A percentile compares a stretch with the other conserved stretches of the same genome.
Evolutionary conservation across 768 basidiomycete species (phyloP).

Genomic region (Astraeus odoratus): DNA sequence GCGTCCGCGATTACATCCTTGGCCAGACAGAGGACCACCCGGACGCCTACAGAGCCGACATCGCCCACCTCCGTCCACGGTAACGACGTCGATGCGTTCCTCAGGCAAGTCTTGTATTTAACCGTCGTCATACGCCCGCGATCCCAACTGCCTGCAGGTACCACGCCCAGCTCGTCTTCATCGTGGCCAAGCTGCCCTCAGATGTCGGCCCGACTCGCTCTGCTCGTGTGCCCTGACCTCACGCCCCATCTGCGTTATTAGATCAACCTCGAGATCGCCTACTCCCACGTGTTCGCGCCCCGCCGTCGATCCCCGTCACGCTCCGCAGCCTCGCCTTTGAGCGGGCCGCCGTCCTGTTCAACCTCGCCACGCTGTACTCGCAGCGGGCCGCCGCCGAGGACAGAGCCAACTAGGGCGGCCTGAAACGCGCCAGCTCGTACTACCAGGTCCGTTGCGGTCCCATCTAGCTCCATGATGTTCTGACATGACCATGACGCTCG

Average conservation of each 20-base stretch:
- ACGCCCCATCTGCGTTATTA: conserved; percentile 20
- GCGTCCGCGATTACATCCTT: conserved; percentile 62
- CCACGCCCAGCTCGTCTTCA: conserved; percentile 81
- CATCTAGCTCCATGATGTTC: conserved; percentile 40
- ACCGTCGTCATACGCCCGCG: not conserved
- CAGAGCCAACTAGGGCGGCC: conserved; percentile 66
- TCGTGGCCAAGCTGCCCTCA: conserved; percentile 76
- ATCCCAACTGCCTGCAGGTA: too few relatives aligned
- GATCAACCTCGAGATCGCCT: conserved; percentile 70
- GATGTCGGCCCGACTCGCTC: conserved; percentile 43
- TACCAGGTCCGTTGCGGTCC: conserved; percentile 50
- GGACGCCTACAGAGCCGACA: conserved; percentile 77
- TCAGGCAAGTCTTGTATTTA: conserved; percentile 44
- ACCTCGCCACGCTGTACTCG: conserved; percentile 81
- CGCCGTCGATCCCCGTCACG: conserved; percentile 49
- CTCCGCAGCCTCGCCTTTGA: conserved; percentile 76
- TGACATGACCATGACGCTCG: conserved; percentile 70
- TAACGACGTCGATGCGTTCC: conserved; percentile 39
- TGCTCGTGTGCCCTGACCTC: conserved; percentile 8
- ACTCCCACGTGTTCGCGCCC: conserved; percentile 61
- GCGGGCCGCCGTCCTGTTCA: conserved; percentile 71
- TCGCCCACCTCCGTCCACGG: conserved; percentile 54
- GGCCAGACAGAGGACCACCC: conserved; percentile 68
- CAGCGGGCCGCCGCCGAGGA: conserved; percentile 69
- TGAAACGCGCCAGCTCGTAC: conserved; percentile 67